Percentiles rank a stretch among this genome's conserved stretches.
Conservation (phyloP, 2,329 filamentous ascomycete species). For the Fusarium staphyleae region DNA sequence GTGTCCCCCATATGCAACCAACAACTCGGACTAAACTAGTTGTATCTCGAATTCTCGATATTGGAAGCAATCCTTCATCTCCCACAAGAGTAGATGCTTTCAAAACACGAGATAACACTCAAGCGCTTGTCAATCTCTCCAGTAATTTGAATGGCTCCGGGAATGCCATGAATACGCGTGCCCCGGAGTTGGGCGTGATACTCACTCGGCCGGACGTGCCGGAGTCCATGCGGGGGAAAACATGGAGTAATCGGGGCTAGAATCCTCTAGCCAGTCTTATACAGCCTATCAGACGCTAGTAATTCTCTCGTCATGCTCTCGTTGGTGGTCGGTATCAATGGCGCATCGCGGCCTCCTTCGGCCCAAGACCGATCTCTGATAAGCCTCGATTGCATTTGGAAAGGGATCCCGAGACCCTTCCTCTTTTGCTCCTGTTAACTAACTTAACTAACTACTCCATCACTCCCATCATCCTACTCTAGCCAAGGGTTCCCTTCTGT, state of each 20-base stretch:
- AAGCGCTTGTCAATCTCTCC: no score
- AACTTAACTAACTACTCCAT: slow-evolving; percentile 9
- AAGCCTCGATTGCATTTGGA: slow-evolving; percentile 8
- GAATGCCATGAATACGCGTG: no score
- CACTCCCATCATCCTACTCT: background rate
- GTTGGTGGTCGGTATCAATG: slow-evolving; percentile 7
- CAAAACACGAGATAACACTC: no score
- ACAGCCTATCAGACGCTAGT: background rate
- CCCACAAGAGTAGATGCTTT: no score
- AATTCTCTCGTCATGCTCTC: background rate
- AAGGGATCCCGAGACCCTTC: slow-evolving; percentile 25
- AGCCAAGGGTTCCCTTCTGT: background rate
- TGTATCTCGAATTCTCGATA: no score
- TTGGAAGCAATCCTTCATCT: no score
- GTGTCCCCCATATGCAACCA: no score
- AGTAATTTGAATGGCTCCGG: no score
- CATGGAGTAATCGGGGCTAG: slow-evolving; percentile 16
- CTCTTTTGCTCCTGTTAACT: slow-evolving; percentile 19
- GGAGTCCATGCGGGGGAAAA: slow-evolving; percentile 2
- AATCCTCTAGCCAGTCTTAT: background rate
- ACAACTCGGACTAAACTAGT: no score
- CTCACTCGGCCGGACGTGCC: no score
- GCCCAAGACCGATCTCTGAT: slow-evolving; percentile 10
- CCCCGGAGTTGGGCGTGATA: no score
- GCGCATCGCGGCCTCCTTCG: slow-evolving; percentile 8